Percentiles rank a stretch among this genome's conserved stretches.
These are phyloP conservation scores for Vitis hybrid DNA, from an alignment of 177 flowering plant genomes.

Conservation along the genomic window DNA sequence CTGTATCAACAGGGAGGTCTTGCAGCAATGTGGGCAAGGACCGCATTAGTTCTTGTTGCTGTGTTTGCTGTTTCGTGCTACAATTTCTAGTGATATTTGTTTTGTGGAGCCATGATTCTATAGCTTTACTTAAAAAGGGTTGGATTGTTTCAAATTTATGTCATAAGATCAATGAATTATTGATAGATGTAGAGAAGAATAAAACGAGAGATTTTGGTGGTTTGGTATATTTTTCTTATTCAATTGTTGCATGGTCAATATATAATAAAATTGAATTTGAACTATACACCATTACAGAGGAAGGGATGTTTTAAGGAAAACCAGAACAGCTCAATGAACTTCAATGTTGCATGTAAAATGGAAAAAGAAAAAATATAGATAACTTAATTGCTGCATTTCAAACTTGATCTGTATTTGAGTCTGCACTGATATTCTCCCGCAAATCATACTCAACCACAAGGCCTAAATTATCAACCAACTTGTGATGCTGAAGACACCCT, in stretches of 20 bases:
- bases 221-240: not conserved
- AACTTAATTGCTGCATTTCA: conserved; percentile 13
- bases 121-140: conserved; percentile 1
- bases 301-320: not conserved
- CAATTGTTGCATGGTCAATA: not conserved
- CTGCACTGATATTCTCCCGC: conserved; percentile 38
- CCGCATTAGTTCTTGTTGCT: conserved; percentile 34
- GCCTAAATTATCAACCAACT: conserved; percentile 86
- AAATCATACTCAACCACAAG: conserved; percentile 89
- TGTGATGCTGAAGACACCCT: conserved; percentile 89
- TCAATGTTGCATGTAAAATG: too few relatives aligned
- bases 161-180: conserved; percentile 5
- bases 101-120: conserved; percentile 5
- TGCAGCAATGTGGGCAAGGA: conserved; percentile 24
- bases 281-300: not conserved
- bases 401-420: conserved; percentile 28
- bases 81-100: conserved; percentile 10
- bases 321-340: not conserved
- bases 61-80: conserved; percentile 33
- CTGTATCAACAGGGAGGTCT: conserved; percentile 27
- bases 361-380: not conserved
- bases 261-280: not conserved
- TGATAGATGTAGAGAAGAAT: conserved; percentile 8
- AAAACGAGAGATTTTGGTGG: conserved; percentile 8
- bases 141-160: conserved; percentile 9